Percentiles rank a stretch among this genome's conserved stretches.
Evolutionary conservation across 768 basidiomycete genomes (phyloP).

Genomic region (Myochromella boudieri): DNA sequence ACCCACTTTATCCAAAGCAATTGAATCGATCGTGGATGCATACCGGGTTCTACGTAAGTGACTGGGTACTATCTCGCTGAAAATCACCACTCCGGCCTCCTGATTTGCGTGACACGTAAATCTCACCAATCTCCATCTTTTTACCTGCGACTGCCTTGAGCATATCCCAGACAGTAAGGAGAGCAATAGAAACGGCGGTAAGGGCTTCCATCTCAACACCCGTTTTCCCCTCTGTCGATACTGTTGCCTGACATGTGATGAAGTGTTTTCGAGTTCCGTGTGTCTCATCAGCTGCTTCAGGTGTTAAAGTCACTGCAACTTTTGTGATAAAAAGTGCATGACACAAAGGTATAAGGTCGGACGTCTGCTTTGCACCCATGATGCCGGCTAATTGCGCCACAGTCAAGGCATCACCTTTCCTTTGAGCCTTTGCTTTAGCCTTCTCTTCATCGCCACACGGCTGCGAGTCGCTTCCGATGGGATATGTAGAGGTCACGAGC

Average conservation of each 20-base stretch:
- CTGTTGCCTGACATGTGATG: conserved; percentile 65
- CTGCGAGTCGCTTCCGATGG: conserved; percentile 17
- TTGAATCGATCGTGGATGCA: too few relatives aligned
- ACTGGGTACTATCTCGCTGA: conserved; percentile 17
- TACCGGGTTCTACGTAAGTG: background rate
- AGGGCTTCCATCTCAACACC: conserved; percentile 95
- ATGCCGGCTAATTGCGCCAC: conserved; percentile 85
- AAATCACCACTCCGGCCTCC: conserved; percentile 82
- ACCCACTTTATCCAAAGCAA: too few relatives aligned
- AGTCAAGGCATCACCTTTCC: conserved; percentile 71
- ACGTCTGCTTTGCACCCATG: conserved; percentile 84
- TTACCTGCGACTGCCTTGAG: conserved; percentile 87
- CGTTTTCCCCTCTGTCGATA: conserved; percentile 76
- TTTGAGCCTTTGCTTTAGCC: conserved; percentile 48
- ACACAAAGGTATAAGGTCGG: conserved; percentile 83
- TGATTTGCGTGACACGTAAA: conserved; percentile 63
- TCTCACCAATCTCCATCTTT: conserved; percentile 77
- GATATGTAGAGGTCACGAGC: conserved; percentile 50
- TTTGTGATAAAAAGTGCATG: conserved; percentile 79
- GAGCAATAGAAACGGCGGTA: conserved; percentile 75
- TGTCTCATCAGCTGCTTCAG: conserved; percentile 31
- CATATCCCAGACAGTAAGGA: conserved; percentile 93
- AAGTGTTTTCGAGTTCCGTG: conserved; percentile 32
- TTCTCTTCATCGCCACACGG: conserved; percentile 23
- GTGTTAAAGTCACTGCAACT: conserved; percentile 60